These are phyloP conservation scores for Boletus insuetus DNA, from an alignment of 768 basidiomycete genomes.

Conservation along the genomic window DNA sequence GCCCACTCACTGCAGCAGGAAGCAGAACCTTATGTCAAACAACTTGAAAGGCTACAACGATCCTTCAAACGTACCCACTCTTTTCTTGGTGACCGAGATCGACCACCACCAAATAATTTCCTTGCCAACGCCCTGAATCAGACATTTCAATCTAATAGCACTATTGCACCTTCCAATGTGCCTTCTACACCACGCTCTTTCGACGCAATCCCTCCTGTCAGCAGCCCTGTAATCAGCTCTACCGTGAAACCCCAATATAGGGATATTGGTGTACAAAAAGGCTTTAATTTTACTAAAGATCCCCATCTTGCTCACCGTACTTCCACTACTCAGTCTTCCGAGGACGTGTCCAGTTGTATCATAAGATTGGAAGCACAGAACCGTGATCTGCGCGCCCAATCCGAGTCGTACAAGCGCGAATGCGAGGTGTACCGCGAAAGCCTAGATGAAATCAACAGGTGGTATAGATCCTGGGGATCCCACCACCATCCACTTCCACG, in stretches of 20 bases:
- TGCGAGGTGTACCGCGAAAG: constrained; percentile 2
- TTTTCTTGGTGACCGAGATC: neutral
- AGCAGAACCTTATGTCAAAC: constrained; percentile 26
- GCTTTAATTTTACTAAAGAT: constrained; percentile 10
- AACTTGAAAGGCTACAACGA: constrained; percentile 22
- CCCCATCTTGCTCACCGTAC: constrained; percentile 7
- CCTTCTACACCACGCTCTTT: constrained; percentile 4
- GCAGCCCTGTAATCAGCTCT: neutral
- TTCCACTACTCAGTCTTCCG: neutral
- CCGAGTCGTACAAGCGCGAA: constrained; percentile 8
- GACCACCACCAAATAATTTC: neutral
- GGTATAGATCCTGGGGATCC: neutral
- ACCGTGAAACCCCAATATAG: constrained; percentile 11
- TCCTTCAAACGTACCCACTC: neutral
- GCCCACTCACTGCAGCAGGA: constrained; percentile 28
- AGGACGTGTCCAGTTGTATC: constrained; percentile 12
- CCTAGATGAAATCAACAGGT: constrained; percentile 11
- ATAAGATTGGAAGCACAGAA: constrained; percentile 19
- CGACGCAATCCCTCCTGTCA: constrained; percentile 1
- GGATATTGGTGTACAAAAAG: constrained; percentile 25
- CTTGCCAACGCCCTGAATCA: constrained; percentile 28
- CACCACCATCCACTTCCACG: neutral
- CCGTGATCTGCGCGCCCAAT: constrained; percentile 4
- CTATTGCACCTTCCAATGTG: constrained; percentile 7
- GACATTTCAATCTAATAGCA: constrained; percentile 26